phyloP scores from a whole-genome alignment of 2,329 filamentous ascomycete species.

The Fusarium papillatum region DNA sequence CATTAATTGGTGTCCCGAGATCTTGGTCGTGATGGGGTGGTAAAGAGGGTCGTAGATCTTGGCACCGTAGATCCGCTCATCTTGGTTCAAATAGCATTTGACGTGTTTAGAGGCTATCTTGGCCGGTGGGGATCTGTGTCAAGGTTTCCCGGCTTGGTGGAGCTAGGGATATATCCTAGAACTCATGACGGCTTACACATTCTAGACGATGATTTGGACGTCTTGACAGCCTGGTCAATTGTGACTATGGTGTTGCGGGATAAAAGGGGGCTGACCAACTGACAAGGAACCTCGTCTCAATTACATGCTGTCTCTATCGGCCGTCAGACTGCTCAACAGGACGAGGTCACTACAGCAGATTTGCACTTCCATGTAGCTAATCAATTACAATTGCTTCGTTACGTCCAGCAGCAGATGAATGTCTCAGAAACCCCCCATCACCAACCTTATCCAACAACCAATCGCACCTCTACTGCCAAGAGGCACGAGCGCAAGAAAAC shows the following conservation, averaged over 20 bases:
- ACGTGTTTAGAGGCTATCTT: background rate
- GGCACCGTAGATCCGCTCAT: constrained; percentile 9
- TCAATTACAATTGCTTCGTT: background rate
- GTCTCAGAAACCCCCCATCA: constrained; percentile 14
- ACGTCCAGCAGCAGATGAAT: background rate
- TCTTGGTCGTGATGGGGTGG: background rate
- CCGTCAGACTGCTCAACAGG: background rate
- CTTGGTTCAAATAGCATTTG: constrained; percentile 2
- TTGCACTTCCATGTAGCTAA: background rate
- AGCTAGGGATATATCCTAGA: background rate
- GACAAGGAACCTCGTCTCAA: background rate
- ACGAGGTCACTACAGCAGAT: background rate
- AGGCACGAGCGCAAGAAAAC: background rate
- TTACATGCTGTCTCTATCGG: background rate
- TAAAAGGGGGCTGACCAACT: background rate
- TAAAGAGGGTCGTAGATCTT: constrained; percentile 27
- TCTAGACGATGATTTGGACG: background rate
- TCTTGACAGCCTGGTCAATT: background rate
- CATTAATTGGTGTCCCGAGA: background rate
- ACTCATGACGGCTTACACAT: background rate
- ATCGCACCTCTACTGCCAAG: background rate
- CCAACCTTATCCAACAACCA: background rate
- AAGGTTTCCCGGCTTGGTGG: background rate
- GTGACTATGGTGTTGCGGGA: background rate
- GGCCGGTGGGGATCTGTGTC: background rate